phyloP scores from a whole-genome alignment of 139 green algal species.

The Tetraselmis striata region DNA sequence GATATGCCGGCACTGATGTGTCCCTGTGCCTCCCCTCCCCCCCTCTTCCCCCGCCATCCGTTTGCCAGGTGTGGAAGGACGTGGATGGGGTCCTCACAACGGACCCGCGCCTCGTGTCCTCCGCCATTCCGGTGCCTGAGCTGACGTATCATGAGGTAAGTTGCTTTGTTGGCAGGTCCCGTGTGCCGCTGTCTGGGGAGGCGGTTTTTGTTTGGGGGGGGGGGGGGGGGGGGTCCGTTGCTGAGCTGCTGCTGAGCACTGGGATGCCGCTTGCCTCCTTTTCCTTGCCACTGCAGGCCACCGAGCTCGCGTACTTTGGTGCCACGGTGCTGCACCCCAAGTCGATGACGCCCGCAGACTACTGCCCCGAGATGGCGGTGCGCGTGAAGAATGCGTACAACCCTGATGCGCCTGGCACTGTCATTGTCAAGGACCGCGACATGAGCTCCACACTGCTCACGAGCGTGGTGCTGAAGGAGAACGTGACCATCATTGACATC shows the following conservation, averaged over 20 bases:
- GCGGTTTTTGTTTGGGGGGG: too few relatives aligned
- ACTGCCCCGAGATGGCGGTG: slow-evolving; percentile 63
- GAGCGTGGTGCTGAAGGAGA: slow-evolving; percentile 89
- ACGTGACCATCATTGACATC: slow-evolving; percentile 84
- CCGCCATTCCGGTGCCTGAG: slow-evolving; percentile 65
- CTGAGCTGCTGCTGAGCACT: too few relatives aligned
- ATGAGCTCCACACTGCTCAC: slow-evolving; percentile 80
- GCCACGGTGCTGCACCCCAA: slow-evolving; percentile 93
- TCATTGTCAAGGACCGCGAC: slow-evolving; percentile 73
- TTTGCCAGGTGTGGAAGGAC: slow-evolving; percentile 94
- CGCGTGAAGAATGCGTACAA: slow-evolving; percentile 99
- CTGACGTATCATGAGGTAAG: slow-evolving; percentile 92
- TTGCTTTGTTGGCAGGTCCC: too few relatives aligned
- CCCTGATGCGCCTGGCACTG: slow-evolving; percentile 63
- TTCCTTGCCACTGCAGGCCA: slow-evolving; percentile 56
- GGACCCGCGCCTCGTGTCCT: slow-evolving; percentile 78
- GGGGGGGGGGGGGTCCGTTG: too few relatives aligned
- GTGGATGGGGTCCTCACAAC: slow-evolving; percentile 95
- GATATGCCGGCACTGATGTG: neutral
- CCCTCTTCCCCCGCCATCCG: too few relatives aligned
- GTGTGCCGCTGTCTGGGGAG: too few relatives aligned
- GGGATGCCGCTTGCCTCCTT: too few relatives aligned
- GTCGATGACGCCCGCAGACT: slow-evolving; percentile 87
- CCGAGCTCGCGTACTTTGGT: slow-evolving; percentile 96
- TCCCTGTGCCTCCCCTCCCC: too few relatives aligned